Evolutionary conservation across 176 grass and related monocot species (phyloP).

Genomic region (Oryza glaberrima): DNA sequence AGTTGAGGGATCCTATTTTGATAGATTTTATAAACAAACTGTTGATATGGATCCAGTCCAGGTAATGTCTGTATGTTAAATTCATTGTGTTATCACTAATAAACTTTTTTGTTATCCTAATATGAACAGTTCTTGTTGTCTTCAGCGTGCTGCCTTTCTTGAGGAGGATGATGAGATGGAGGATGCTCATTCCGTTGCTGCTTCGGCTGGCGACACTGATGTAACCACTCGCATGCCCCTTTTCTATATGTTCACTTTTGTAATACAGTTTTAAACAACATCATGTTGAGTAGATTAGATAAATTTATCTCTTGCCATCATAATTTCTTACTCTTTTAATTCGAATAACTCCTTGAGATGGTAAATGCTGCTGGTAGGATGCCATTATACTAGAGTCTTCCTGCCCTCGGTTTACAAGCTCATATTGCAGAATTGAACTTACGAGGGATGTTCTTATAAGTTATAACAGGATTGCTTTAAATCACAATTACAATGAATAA

Average conservation of each 20-base stretch:
- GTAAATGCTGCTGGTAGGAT: background rate
- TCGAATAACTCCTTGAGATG: background rate
- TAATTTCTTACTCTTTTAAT: background rate
- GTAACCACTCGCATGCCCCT: slow-evolving; percentile 39
- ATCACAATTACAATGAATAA: slow-evolving; percentile 1
- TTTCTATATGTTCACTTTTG: slow-evolving; percentile 35
- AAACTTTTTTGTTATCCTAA: slow-evolving; percentile 24
- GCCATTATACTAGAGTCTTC: background rate
- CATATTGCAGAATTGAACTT: background rate
- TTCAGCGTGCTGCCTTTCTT: slow-evolving; percentile 86
- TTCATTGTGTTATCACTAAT: background rate
- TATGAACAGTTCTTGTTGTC: slow-evolving; percentile 20
- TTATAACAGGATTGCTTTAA: background rate
- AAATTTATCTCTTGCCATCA: background rate
- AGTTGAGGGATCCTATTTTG: slow-evolving; percentile 93
- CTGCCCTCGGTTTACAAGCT: background rate
- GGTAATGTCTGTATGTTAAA: slow-evolving; percentile 41
- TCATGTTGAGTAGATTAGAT: background rate
- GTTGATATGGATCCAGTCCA: slow-evolving; percentile 85
- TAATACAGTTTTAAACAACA: background rate
- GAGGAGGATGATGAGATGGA: slow-evolving; percentile 98
- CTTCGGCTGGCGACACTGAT: slow-evolving; percentile 81
- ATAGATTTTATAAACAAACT: slow-evolving; percentile 87
- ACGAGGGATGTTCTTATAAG: background rate
- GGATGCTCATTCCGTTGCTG: slow-evolving; percentile 89